phyloP scores from a whole-genome alignment of 2,329 filamentous ascomycete species.

The Neopestalotiopsis clavispora region DNA sequence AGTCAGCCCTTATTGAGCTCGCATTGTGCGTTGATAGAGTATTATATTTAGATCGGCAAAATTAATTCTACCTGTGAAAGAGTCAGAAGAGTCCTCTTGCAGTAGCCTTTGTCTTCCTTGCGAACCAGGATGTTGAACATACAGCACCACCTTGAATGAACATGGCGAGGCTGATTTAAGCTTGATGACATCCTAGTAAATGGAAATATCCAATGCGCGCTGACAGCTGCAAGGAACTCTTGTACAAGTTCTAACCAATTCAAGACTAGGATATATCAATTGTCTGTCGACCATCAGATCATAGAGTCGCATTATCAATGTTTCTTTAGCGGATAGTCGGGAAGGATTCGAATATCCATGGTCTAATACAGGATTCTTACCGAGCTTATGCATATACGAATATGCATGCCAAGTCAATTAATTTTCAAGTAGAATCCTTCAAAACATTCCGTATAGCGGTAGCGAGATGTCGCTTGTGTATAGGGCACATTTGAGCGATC shows the following conservation, averaged over 20 bases:
- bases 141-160: neutral
- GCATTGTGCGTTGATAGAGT: too few species aligned
- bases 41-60: too few species aligned
- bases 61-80: too few species aligned
- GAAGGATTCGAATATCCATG: neutral
- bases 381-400: conserved; percentile 2
- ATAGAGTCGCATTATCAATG: neutral
- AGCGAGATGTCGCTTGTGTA: neutral
- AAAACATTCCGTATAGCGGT: neutral
- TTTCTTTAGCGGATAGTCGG: neutral
- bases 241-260: neutral
- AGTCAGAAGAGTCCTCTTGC: too few species aligned
- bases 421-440: neutral
- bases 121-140: too few species aligned
- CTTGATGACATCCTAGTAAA: neutral
- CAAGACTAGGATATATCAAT: neutral
- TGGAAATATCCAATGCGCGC: too few species aligned
- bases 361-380: neutral
- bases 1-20: too few species aligned
- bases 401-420: neutral
- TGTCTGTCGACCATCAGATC: neutral
- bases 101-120: too few species aligned
- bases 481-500: neutral
- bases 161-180: neutral
- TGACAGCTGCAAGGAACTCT: neutral